Percentiles rank a stretch among this genome's conserved stretches.
Conservation (phyloP, 805 yeast genomes). For the Zygosaccharomyces pseudorouxii region DNA sequence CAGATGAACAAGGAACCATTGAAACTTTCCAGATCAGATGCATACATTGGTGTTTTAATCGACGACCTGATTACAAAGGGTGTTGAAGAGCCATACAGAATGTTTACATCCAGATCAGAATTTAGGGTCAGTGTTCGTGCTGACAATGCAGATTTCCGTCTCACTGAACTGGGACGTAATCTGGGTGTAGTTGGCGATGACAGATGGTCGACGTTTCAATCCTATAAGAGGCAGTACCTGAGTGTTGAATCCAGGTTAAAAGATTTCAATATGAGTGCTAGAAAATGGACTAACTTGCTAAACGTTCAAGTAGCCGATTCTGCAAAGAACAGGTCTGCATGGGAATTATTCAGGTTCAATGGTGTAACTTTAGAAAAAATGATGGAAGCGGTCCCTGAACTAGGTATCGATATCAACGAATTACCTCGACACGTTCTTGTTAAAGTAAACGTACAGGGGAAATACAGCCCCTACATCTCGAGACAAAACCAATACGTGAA, state of each 20-base stretch:
- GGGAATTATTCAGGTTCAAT: conserved; percentile 62
- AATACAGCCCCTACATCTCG: conserved; percentile 72
- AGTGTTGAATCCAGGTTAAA: conserved; percentile 44
- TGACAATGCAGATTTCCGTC: conserved; percentile 87
- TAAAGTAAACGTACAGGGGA: conserved; percentile 72
- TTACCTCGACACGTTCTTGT: conserved; percentile 46
- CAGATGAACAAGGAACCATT: conserved; percentile 43
- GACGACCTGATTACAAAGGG: conserved; percentile 95
- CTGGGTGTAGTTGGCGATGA: conserved; percentile 62
- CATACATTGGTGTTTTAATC: conserved; percentile 85
- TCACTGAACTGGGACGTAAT: conserved; percentile 63
- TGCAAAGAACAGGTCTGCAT: conserved; percentile 55
- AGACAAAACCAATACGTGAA: conserved; percentile 66
- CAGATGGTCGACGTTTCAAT: conserved; percentile 47
- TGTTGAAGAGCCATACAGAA: conserved; percentile 93
- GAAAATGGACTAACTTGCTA: conserved; percentile 57
- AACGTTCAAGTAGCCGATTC: conserved; percentile 50
- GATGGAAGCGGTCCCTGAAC: conserved; percentile 35
- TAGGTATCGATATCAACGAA: conserved; percentile 28
- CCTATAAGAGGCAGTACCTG: conserved; percentile 44
- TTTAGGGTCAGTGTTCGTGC: conserved; percentile 85
- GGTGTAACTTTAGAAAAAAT: conserved; percentile 36
- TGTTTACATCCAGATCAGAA: conserved; percentile 96
- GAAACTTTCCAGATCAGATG: conserved; percentile 67
- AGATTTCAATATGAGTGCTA: conserved; percentile 45